These are phyloP conservation scores for Colletotrichum endophyticum DNA, from an alignment of 2,329 filamentous ascomycete genomes.

Conservation along the genomic window DNA sequence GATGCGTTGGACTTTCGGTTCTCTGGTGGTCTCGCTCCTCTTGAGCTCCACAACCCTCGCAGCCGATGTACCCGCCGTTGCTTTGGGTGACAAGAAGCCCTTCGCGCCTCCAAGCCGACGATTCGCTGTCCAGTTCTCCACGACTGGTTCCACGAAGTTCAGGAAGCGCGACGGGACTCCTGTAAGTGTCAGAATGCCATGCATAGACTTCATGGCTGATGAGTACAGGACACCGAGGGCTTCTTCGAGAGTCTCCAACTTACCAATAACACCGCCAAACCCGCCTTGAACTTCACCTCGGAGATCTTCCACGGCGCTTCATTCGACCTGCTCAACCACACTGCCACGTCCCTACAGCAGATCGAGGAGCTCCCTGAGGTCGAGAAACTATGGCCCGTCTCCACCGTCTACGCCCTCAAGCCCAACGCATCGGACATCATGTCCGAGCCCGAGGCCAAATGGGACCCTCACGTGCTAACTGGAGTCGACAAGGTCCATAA, in stretches of 20 bases:
- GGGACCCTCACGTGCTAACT: slow-evolving; percentile 3
- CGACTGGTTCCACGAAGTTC: neutral
- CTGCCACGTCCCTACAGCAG: neutral
- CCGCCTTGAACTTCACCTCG: slow-evolving; percentile 12
- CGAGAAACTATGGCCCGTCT: neutral
- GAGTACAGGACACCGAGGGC: neutral
- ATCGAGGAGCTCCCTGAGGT: slow-evolving; percentile 4
- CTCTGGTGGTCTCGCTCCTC: neutral
- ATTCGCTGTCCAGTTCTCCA: neutral
- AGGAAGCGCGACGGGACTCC: neutral
- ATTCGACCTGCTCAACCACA: slow-evolving; percentile 9
- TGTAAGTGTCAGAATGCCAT: too few relatives aligned
- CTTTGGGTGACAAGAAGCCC: neutral
- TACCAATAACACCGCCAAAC: neutral
- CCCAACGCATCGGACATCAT: neutral
- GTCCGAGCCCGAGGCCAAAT: neutral
- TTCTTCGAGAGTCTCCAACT: slow-evolving; percentile 2
- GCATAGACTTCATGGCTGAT: neutral
- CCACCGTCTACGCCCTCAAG: neutral
- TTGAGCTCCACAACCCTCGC: neutral
- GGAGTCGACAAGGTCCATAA: neutral
- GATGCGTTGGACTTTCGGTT: neutral
- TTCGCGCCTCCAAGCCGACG: neutral
- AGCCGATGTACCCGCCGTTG: neutral
- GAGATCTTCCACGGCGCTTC: slow-evolving; percentile 15